A percentile compares a stretch with the other conserved stretches of the same genome.
Conservation (phyloP, 2,329 filamentous ascomycete species). For the Trichoderma breve region DNA sequence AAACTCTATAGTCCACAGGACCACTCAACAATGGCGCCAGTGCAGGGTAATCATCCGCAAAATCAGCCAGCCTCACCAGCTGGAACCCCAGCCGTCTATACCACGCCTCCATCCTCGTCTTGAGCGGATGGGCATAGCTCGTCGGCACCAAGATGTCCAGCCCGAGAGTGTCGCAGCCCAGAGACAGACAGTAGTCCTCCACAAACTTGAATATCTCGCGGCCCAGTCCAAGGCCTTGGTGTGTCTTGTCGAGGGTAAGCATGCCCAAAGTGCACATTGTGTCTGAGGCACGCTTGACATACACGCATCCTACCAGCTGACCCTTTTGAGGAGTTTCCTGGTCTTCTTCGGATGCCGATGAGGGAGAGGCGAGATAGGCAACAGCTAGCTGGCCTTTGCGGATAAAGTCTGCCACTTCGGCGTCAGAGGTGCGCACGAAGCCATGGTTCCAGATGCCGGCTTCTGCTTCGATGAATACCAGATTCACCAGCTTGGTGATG, state of each 20-base stretch:
- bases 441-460: constrained; percentile 28
- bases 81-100: constrained; percentile 32
- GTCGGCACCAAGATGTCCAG: constrained; percentile 32
- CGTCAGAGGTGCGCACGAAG: constrained; percentile 28
- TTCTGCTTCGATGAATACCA: constrained; percentile 29
- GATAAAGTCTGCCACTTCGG: constrained; percentile 27
- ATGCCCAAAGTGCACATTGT: constrained; percentile 30
- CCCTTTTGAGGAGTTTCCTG: neutral
- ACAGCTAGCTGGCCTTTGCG: constrained; percentile 28
- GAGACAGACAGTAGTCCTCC: constrained; percentile 28
- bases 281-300: constrained; percentile 25
- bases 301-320: constrained; percentile 30
- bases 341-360: neutral
- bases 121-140: constrained; percentile 29
- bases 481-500: constrained; percentile 29
- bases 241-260: constrained; percentile 27
- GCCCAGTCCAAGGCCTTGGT: constrained; percentile 29
- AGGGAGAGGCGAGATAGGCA: constrained; percentile 20
- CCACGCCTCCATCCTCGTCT: constrained; percentile 30
- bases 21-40: constrained; percentile 28
- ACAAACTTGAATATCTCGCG: constrained; percentile 29
- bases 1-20: constrained; percentile 30
- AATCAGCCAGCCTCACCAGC: constrained; percentile 29
- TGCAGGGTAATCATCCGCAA: constrained; percentile 30
- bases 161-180: constrained; percentile 31